phyloP scores from a whole-genome alignment of 2,329 filamentous ascomycete species.

The Ophiostoma himal-ulmi region DNA sequence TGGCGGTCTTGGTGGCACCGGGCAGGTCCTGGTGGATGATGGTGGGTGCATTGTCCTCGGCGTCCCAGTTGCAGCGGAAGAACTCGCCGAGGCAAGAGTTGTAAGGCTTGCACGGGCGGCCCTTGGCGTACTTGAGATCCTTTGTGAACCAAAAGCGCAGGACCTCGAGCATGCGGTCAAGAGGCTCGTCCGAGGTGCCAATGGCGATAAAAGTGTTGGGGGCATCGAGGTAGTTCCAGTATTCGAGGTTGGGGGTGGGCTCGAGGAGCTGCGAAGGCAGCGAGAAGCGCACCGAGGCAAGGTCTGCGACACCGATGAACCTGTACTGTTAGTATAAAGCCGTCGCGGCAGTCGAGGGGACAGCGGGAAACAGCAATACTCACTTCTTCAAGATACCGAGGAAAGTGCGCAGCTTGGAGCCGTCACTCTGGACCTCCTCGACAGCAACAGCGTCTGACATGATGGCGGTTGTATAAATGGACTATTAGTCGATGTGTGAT shows the following conservation, averaged over 20 bases:
- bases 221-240: constrained; percentile 97
- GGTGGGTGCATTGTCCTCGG: constrained; percentile 67
- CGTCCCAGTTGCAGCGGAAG: constrained; percentile 96
- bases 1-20: constrained; percentile 28
- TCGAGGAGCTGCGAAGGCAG: constrained; percentile 92
- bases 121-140: constrained; percentile 97
- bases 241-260: constrained; percentile 94
- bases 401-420: constrained; percentile 84
- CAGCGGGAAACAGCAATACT: constrained; percentile 22
- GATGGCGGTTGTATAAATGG: constrained; percentile 11
- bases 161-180: constrained; percentile 92
- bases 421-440: constrained; percentile 61
- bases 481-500: background rate
- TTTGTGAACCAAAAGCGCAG: constrained; percentile 98
- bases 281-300: constrained; percentile 92
- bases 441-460: constrained; percentile 31
- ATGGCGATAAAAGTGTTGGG: constrained; percentile 80
- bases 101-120: constrained; percentile 97
- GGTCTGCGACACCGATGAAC: constrained; percentile 93
- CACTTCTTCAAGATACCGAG: constrained; percentile 83
- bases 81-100: constrained; percentile 97
- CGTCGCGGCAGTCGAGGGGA: background rate
- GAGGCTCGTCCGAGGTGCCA: constrained; percentile 82
- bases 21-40: constrained; percentile 48
- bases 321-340: constrained; percentile 41